Evolutionary conservation across 164 flowering plant genomes (phyloP), one percentile per base, ranked within the genome.

Genomic region (Dillenia suffruticosa): DNA sequence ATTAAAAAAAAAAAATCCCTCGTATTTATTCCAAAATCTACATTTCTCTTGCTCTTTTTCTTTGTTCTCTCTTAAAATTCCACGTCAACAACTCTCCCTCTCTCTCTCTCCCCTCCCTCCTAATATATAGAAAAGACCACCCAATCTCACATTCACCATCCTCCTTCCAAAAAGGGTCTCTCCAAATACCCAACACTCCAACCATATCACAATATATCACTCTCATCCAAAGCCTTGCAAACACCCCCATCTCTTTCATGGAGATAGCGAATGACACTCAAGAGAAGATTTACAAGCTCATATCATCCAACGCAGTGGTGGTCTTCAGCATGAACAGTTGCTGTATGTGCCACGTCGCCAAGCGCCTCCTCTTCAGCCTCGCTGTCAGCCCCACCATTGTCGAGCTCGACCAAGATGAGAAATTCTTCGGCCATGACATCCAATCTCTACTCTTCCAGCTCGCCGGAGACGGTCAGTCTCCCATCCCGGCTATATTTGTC

Each of bases 281-380:
- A 32, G 40, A 82, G 75, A 62, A 63, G 54, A 74, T 85, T 62
- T 46, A 77, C 51, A 57, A 58, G 19, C 71, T 88, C 54, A 91
- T 80, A 2, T 43, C 81, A 2, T 62, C 74, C 45, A 89, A 82
- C 49, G 92, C 90, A 49, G 96, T 87, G 65, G 96, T 89, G 66
- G 78, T 89, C 11, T 89, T 89, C 80, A 76, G 83, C 69, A 50
- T 68, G 60, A 87, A 87, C 68, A 79, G 83, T 40, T 89, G 93
- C 75, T 87, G 96, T 78, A 89, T 89, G 93, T 87, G 86, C 78
- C 85, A 87, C 59, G 96, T 85, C 46, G 88, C 77, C 16, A 84
- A 85, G 74, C 81, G 80, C 15, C 85, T 87, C 7, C 83, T 87
- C 46, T 69, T 82, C 64, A 73, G 89, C 44, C 89, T 87, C 10